A percentile compares a stretch with the other conserved stretches of the same genome.
Evolutionary conservation across 805 yeast species (phyloP).

Genomic region (Sugiyamaella valdiviana): DNA sequence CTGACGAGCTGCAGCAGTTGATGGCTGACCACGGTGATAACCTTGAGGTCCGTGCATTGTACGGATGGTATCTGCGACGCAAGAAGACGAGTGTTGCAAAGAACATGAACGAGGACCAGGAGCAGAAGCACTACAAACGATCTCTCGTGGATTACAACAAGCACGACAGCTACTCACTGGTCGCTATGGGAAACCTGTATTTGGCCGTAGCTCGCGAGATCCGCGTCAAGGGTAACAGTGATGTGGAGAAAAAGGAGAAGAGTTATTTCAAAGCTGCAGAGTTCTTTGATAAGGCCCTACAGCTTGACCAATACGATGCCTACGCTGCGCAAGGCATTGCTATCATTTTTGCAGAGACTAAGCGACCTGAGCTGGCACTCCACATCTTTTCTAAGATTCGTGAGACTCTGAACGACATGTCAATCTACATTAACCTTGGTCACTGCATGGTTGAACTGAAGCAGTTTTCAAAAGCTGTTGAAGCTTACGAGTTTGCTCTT

Average conservation of each 20-base stretch:
- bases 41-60: slow-evolving; percentile 81
- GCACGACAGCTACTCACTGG: slow-evolving; percentile 84
- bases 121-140: slow-evolving; percentile 74
- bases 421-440: slow-evolving; percentile 79
- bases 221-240: slow-evolving; percentile 43
- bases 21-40: slow-evolving; percentile 51
- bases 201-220: slow-evolving; percentile 70
- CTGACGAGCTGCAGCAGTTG: slow-evolving; percentile 45
- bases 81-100: slow-evolving; percentile 24
- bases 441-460: slow-evolving; percentile 79
- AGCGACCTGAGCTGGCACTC: slow-evolving; percentile 61
- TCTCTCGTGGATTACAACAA: slow-evolving; percentile 71
- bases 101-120: slow-evolving; percentile 53
- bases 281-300: slow-evolving; percentile 79
- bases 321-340: slow-evolving; percentile 99
- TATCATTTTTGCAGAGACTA: slow-evolving; percentile 81
- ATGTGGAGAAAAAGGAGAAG: slow-evolving; percentile 55
- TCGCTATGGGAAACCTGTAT: slow-evolving; percentile 86
- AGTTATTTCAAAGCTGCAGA: slow-evolving; percentile 89
- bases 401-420: slow-evolving; percentile 79
- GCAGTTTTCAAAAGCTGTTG: slow-evolving; percentile 81
- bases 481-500: slow-evolving; percentile 75
- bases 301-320: slow-evolving; percentile 75
- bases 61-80: slow-evolving; percentile 75
- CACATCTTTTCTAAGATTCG: slow-evolving; percentile 83